Conservation (phyloP, 768 basidiomycete genomes). For the Leucosporidium creatinivorum region DNA sequence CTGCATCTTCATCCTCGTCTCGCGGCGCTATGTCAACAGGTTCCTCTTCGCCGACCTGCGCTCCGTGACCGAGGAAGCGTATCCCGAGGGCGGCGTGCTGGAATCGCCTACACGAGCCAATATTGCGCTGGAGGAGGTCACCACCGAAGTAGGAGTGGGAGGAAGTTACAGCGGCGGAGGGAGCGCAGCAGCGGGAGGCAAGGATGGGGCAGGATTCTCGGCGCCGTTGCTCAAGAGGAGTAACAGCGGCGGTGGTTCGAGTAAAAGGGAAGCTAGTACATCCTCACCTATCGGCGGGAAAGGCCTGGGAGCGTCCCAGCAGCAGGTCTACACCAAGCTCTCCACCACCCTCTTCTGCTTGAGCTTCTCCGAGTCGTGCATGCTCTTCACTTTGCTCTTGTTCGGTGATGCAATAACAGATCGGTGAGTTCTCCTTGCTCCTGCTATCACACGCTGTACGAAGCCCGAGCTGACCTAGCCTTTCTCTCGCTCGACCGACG, state of each 20-base stretch:
- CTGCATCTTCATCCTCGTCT: constrained; percentile 31
- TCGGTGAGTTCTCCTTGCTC: constrained; percentile 18
- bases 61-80: constrained; percentile 33
- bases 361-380: constrained; percentile 35
- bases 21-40: constrained; percentile 31
- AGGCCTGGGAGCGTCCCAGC: not conserved
- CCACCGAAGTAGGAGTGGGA: not conserved
- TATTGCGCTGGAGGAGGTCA: constrained; percentile 1
- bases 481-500: not conserved
- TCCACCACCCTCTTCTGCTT: constrained; percentile 35
- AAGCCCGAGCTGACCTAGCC: not conserved
- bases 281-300: not conserved
- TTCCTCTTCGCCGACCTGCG: constrained; percentile 33
- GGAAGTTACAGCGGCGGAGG: not conserved
- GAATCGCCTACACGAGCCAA: not conserved
- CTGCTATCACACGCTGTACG: not conserved
- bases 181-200: not conserved
- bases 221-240: not conserved
- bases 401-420: constrained; percentile 32
- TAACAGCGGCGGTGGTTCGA: not conserved
- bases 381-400: constrained; percentile 36
- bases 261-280: too few relatives aligned
- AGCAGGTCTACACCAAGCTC: constrained; percentile 19
- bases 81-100: not conserved
- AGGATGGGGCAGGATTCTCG: not conserved